Evolutionary conservation across 805 yeast genomes (phyloP), one percentile per base, ranked within the genome.

Genomic region (Sugiyamaella valdiviana): DNA sequence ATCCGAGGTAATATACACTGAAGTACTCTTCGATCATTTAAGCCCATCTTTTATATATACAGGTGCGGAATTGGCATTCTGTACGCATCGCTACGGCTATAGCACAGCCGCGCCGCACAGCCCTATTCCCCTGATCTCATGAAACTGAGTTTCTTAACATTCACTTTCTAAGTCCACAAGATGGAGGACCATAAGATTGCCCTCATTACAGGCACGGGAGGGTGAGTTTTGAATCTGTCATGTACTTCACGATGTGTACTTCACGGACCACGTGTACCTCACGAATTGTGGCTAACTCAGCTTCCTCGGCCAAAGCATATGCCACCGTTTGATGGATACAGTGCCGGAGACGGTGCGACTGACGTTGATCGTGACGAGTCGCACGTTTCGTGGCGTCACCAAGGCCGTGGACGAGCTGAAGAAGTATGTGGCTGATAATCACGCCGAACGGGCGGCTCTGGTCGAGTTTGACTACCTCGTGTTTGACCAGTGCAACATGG

Each of bases 401-500:
- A 88, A 84, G 53, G 82, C 82, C 19, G 85, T 91, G 44, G 73
- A 71, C 21, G 65, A 67, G 41, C 78, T 88, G 51, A 61, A 59
- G 40, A 52, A 52, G 39, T 57, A 51, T 47, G 54, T 59, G 16
- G 49, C 29, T 15, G 16, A 46, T 46, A 66, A 65, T 41, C 36
- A 35, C 29, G 49, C 61, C 2, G 57, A 67, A n/a, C 73, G 87
- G 41, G 63, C 68, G 1, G 85, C 81, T 0, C 69, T 73, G 23
- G 74, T 89, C 5, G 95, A 87, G 60, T 91, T 83, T 60, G 99
- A 93, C 67, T 93, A 93, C 58, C 61, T 90, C 1, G 69, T 93
- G 43, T 80, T 93, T n/a, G 98, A 93, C 63, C 89, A 91, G 63
- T 77, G 90, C 10, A 79, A 85, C 59, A 88, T 90, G 96, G 83